Evolutionary conservation across 2,329 filamentous ascomycete species (phyloP).

Genomic region (Aureobasidium mangrovei): DNA sequence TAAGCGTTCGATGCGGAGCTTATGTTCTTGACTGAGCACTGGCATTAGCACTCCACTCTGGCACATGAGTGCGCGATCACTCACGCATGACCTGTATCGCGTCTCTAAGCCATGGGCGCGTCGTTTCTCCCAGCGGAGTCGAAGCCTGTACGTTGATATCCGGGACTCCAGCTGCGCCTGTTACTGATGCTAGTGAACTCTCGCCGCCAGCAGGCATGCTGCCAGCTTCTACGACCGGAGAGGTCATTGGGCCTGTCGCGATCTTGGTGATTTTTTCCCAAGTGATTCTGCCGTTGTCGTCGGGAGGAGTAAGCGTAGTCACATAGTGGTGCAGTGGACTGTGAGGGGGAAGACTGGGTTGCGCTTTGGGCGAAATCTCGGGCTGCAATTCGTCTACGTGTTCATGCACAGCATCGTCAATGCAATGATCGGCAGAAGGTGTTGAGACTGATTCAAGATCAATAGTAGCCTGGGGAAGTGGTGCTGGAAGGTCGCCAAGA

Average conservation of each 20-base stretch:
- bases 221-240: conserved; percentile 31
- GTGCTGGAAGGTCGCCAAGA: conserved; percentile 7
- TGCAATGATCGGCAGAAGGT: conserved; percentile 15
- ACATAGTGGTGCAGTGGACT: conserved; percentile 27
- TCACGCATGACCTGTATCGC: conserved; percentile 24
- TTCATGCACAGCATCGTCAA: conserved; percentile 13
- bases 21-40: conserved; percentile 29
- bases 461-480: not conserved
- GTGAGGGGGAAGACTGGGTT: conserved; percentile 21
- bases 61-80: conserved; percentile 7
- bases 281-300: conserved; percentile 32
- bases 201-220: conserved; percentile 6
- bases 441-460: conserved; percentile 3
- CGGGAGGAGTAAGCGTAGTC: conserved; percentile 38
- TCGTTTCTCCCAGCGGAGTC: not conserved
- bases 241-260: conserved; percentile 29
- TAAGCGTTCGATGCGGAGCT: conserved; percentile 21
- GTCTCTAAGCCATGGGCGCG: conserved; percentile 22
- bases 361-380: not conserved
- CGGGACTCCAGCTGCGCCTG: not conserved
- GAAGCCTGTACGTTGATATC: conserved; percentile 8
- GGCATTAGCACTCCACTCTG: not conserved
- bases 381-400: not conserved
- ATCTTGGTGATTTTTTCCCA: conserved; percentile 32
- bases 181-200: conserved; percentile 4